Base-by-base conservation (phyloP, 768 basidiomycete species). In the Mycena rebaudengoi region DNA sequence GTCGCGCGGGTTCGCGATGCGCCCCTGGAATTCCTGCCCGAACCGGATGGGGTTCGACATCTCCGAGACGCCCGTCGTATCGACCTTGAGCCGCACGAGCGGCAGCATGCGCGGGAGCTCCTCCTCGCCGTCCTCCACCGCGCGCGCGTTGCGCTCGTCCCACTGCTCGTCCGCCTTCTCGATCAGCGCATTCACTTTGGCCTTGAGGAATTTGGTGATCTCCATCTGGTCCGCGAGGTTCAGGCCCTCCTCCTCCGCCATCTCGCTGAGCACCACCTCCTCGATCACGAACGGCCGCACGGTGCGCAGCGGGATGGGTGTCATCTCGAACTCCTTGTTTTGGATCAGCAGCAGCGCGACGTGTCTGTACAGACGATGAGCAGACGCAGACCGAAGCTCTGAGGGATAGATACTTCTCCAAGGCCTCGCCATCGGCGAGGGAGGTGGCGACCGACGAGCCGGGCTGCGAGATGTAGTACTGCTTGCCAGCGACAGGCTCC, bases 21-120 rank as follows among this genome's bases (percentile, higher is more conserved):
- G 86, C 1, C 94, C 94, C 67, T 90, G 86, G 75, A 98, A 98
- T 74, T 97, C 94, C 74, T 97, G 96, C 1, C 98, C 97, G 74
- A 99, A 98, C 11, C 98, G 91, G 52, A 97, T 91, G 23, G 97
- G 96, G 74, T 99, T 99, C 55, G 92, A 95, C 79, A 95, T 95
- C 70, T 94, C 92, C 59, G 88, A 88, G 8, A 95, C 92, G 41
- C 91, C 93, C 0, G 96, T 94, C 0, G 95, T 96, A 73, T 97
- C 95, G 18, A 97, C 95, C 82, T 94, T 96, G 18, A 98, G 82
- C 13, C 96, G 86, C 48, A 98, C 80, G 46, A 98, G 87, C 1
- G 96, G 97, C 11, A 98, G 85, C 90, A 97, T 92, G 7, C 78
- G 83, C 11, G 85, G 82, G 1, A 88, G 75, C 55, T 84, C 83